phyloP scores from a whole-genome alignment of 331 rosid genomes.

The Pyrus hybrid region DNA sequence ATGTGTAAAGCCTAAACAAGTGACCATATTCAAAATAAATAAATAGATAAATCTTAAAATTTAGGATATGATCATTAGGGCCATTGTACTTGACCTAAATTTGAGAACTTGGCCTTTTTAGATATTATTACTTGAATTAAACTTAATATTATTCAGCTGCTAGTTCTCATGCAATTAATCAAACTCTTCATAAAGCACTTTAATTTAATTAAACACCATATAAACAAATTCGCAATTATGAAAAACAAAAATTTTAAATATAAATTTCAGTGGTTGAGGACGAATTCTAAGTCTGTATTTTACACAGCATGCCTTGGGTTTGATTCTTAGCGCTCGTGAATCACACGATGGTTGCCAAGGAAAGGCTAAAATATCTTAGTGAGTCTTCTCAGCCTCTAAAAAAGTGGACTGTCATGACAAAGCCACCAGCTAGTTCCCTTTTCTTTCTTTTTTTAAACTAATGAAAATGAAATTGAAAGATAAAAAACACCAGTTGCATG shows the following conservation, averaged over 20 bases:
- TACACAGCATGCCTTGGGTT: no score
- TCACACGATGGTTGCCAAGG: no score
- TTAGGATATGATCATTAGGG: background rate
- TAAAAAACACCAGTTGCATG: background rate
- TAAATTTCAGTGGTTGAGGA: background rate
- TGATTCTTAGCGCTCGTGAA: no score
- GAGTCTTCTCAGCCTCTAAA: no score
- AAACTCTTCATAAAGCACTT: background rate
- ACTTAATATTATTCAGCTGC: background rate
- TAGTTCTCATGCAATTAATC: background rate
- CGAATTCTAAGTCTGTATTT: no score
- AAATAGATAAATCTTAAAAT: no score
- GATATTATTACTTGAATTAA: background rate
- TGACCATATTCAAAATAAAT: no score
- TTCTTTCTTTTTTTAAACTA: no score
- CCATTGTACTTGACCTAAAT: background rate
- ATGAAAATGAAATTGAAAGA: background rate
- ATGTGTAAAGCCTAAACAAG: no score
- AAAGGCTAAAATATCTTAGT: no score
- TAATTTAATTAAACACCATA: background rate
- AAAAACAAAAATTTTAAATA: background rate
- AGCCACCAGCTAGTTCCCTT: fast-evolving
- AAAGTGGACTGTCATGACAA: no score
- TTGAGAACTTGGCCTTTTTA: background rate
- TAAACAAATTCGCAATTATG: background rate